Evolutionary conservation across 2,329 filamentous ascomycete genomes (phyloP).

Genomic region (Pseudogymnoascus sp.): DNA sequence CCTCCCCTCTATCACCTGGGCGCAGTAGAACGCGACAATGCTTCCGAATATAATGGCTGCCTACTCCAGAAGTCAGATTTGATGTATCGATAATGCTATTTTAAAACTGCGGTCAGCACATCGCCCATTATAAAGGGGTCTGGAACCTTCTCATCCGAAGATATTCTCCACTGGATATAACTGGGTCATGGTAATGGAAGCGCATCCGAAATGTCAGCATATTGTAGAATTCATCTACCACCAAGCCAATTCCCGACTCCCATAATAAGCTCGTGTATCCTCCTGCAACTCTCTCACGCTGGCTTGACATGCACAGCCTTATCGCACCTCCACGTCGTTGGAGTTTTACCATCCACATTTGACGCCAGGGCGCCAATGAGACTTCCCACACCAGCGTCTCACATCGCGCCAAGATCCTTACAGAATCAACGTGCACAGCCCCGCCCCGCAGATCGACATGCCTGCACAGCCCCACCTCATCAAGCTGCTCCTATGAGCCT

Average conservation of each 20-base stretch:
- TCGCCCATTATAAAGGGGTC: not conserved
- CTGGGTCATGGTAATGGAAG: not conserved
- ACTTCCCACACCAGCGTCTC: not conserved
- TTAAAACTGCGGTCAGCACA: not conserved
- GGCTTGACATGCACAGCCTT: not conserved
- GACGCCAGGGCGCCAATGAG: not conserved
- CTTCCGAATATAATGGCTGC: not conserved
- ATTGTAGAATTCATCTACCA: not conserved
- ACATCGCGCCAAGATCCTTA: not conserved
- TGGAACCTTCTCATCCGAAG: not conserved
- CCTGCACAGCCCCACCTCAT: constrained; percentile 4
- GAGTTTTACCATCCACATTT: not conserved
- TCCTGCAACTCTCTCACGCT: not conserved
- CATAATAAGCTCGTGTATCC: not conserved
- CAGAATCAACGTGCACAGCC: not conserved
- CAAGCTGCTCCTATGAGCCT: not conserved
- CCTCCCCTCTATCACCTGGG: not conserved
- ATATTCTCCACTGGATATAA: not conserved
- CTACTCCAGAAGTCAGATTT: not conserved
- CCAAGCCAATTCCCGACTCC: not conserved
- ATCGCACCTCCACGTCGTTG: not conserved
- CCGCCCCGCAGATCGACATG: not conserved
- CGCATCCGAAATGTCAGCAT: too few relatives aligned
- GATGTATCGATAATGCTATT: not conserved
- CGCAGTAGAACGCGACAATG: not conserved